Conservation (phyloP, 140 eudicot genomes). For the Stevia rebaudiana region DNA sequence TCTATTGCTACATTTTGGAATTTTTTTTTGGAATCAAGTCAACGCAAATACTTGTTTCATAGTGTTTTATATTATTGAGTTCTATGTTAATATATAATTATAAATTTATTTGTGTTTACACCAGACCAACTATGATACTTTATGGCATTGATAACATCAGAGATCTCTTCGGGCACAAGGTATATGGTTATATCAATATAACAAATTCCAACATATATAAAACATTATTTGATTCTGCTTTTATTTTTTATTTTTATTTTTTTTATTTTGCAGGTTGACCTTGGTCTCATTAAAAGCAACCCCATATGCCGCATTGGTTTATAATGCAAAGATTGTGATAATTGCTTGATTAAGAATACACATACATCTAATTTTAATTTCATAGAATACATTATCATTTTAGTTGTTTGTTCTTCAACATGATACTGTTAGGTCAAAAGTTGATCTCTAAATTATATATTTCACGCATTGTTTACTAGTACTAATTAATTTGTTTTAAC, state of each 20-base stretch:
- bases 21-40: too few species aligned
- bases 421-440: conserved; percentile 14
- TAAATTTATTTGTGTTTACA: conserved; percentile 15
- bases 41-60: too few species aligned
- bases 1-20: too few species aligned
- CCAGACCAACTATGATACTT: conserved; percentile 93
- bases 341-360: background rate
- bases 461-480: too few species aligned
- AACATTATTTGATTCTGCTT: background rate
- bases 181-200: conserved; percentile 1
- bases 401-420: background rate
- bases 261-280: conserved; percentile 91
- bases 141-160: conserved; percentile 85
- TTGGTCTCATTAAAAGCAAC: conserved; percentile 72
- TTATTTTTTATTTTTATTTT: too few species aligned
- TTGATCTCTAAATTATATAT: too few species aligned
- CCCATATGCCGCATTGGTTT: conserved; percentile 78
- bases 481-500: too few species aligned
- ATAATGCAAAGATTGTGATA: background rate
- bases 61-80: background rate
- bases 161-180: conserved; percentile 99
- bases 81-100: background rate
- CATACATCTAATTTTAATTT: conserved; percentile 6
- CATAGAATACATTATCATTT: conserved; percentile 8
- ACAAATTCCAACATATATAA: background rate